Conservation (phyloP, 352 stramenopile species). For the Phytophthora constricta region DNA sequence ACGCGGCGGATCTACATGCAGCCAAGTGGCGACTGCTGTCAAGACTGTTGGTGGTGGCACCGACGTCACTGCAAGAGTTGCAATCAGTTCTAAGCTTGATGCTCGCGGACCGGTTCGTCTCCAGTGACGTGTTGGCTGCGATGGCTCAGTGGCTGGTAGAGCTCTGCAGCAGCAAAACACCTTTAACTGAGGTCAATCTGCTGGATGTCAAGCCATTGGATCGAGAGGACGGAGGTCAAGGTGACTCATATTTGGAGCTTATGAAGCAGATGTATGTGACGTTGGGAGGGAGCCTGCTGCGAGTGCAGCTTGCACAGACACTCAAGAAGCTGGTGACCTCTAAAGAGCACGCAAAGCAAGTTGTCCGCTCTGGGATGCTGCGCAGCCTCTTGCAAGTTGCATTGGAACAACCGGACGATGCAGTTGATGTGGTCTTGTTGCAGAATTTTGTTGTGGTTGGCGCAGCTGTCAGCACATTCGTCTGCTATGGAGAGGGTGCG, state of each 20-base stretch:
- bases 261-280: conserved; percentile 84
- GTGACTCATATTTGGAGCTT: conserved; percentile 45
- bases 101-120: conserved; percentile 39
- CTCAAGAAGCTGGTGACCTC: conserved; percentile 37
- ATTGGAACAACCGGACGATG: conserved; percentile 30
- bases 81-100: conserved; percentile 32
- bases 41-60: conserved; percentile 1
- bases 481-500: conserved; percentile 26
- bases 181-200: conserved; percentile 5
- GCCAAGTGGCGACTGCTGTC: conserved; percentile 39
- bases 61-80: conserved; percentile 19
- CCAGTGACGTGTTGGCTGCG: conserved; percentile 41
- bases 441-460: conserved; percentile 29
- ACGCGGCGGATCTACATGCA: conserved; percentile 31
- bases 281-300: conserved; percentile 32
- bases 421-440: conserved; percentile 8
- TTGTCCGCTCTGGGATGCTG: conserved; percentile 46
- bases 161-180: conserved; percentile 22
- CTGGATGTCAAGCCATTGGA: conserved; percentile 19
- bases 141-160: conserved; percentile 48
- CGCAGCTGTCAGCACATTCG: conserved; percentile 30
- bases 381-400: conserved; percentile 57
- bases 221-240: conserved; percentile 12
- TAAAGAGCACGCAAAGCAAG: conserved; percentile 61
- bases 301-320: conserved; percentile 39